Evolutionary conservation across 2,329 filamentous ascomycete genomes (phyloP).

Genomic region (Corynespora cassiicola): DNA sequence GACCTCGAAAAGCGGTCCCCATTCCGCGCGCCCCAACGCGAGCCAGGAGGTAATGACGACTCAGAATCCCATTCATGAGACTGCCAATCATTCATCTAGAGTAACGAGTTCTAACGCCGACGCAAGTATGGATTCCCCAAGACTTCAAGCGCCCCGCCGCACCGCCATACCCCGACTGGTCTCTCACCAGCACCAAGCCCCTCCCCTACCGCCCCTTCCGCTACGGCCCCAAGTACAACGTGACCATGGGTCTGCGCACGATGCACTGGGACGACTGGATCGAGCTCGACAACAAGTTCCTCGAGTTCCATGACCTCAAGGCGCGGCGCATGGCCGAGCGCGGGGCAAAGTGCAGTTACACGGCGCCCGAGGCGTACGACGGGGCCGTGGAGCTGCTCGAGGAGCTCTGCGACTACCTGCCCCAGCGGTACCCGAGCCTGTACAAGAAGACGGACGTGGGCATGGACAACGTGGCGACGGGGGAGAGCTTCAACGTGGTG

Average conservation of each 20-base stretch:
- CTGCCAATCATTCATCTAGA: background rate
- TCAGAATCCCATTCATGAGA: background rate
- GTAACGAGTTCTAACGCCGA: background rate
- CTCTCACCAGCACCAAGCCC: conserved; percentile 71
- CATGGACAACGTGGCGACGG: conserved; percentile 73
- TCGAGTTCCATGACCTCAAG: conserved; percentile 76
- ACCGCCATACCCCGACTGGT: conserved; percentile 71
- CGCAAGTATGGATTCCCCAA: conserved; percentile 62
- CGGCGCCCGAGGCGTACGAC: conserved; percentile 72
- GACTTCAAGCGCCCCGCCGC: conserved; percentile 67
- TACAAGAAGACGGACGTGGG: conserved; percentile 69
- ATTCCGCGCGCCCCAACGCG: conserved; percentile 45
- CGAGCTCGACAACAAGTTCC: conserved; percentile 81
- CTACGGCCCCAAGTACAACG: conserved; percentile 76
- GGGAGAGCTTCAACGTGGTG: conserved; percentile 73
- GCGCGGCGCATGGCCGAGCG: conserved; percentile 70
- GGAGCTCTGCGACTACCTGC: conserved; percentile 74
- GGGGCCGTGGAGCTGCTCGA: conserved; percentile 79
- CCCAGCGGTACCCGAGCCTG: conserved; percentile 75
- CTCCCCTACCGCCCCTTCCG: conserved; percentile 81
- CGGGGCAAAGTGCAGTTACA: conserved; percentile 70
- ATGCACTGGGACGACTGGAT: conserved; percentile 79
- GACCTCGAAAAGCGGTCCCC: conserved; percentile 54
- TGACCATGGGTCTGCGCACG: conserved; percentile 78
- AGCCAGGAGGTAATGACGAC: conserved; percentile 54